Evolutionary conservation across 352 stramenopile species (phyloP), one percentile per base, ranked within the genome.

Genomic region (Globisporangium megalacanthum): DNA sequence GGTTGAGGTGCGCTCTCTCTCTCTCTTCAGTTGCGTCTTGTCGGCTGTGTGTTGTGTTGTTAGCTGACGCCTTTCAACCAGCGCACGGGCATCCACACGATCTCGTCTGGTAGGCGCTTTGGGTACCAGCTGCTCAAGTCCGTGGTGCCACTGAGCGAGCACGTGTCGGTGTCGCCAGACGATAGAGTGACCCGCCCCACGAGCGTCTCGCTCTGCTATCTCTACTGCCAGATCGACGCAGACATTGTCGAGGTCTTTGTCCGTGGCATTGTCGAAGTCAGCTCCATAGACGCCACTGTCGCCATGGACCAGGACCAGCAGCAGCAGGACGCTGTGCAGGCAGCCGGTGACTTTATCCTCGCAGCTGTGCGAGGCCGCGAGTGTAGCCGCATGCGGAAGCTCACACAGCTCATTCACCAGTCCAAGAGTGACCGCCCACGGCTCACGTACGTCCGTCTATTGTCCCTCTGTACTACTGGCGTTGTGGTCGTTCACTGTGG

Each of bases 81-180:
- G 70, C 71, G 71, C 19, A 72, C 56, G 36, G 71, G 71, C 6
- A 62, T 75, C 29, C 54, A 70, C 50, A 70, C 60, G n/a, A 65
- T 60, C 31, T 49, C 56, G 20, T 72, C 58, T 0, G 72, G 72
- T 6, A 42, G 64, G 39, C 52, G 60, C 11, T 85, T 84, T 33
- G 78, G 78, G 0, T 88, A 75, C 54, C 78, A 88, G 36, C 58
- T 88, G 33, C 58, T 88, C 49, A 88, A 88, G 67, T 79, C 73
- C 1, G 69, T 53, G 13, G 48, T 85, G n/a, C 73, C 78, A 48
- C 69, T 69, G 14, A 71, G 67, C 9, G 42, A 51, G 15, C 22
- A 56, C 29, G 37, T 41, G 60, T 65, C 17, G 44, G 54, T 10
- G 53, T 62, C 31, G 25, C 47, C 0, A 49, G 19, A 19, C 47